Base-by-base conservation (phyloP, 2,329 filamentous ascomycete genomes). In the Monosporascus sp. region DNA sequence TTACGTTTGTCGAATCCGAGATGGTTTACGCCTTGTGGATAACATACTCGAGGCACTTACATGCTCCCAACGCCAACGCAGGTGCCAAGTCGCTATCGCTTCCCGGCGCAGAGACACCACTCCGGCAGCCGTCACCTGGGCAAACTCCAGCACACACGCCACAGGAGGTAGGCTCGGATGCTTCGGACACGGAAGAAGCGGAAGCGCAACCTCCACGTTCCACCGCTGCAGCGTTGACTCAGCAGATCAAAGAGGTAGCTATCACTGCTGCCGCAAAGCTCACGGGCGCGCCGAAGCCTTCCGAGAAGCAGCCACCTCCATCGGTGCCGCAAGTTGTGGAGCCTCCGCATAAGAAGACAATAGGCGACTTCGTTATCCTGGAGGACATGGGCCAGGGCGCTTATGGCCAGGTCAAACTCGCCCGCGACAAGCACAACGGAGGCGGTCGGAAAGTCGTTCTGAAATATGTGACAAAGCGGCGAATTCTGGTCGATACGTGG, bases 301-400 rank as follows among this genome's bases (percentile, higher is more conserved):
- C 57, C 14, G 63, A 68, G 22, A 66, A 62, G 37, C 51, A 58
- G 31, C 39, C 64, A 43, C 43, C 68, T 52, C 55, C 68, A 11
- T 55, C 72, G 5, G 65, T 63, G 1, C 61, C 73, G 58, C 55
- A 75, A 61, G 67, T 64, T 8, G 61, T 65, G 15, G 68, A 74
- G 47, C 63, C 73, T 5, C 44, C 62, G 25, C 66, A 76, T 60
- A 97, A 95, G 73, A 94, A 94, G 71, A 85, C 83, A 1, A 97
- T 99, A 58, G 79, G 87, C 50, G 91, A 97, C 67, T 99, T 96
- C 68, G 80, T 86, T 43, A 93, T 99, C 55, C 76, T 99, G 14
- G 94, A 99, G 71, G 94, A 99, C 55, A 97, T 99, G 93, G 94
- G 94, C 5, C 91, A 97, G 72, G 94, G 94, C 41, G 94, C 94